phyloP scores from a whole-genome alignment of 805 yeast genomes.

The Ogataea philodendri region DNA sequence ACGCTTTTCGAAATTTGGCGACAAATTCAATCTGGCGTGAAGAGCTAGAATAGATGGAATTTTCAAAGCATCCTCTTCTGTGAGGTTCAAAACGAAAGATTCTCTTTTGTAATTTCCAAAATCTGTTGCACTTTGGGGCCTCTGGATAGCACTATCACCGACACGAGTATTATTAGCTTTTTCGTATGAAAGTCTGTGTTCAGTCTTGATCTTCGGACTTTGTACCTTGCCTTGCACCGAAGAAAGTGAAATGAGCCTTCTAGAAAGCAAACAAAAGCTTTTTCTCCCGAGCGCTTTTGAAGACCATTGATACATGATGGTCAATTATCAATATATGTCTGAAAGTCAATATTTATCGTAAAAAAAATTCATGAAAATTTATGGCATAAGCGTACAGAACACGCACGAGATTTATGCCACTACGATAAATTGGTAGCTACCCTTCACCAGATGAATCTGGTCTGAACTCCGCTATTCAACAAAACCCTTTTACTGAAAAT shows the following conservation, averaged over 20 bases:
- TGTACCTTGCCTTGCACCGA: constrained; percentile 12
- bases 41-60: constrained; percentile 76
- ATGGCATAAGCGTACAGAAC: constrained; percentile 9
- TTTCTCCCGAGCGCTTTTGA: constrained; percentile 1
- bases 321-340: not conserved
- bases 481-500: too few species aligned
- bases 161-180: constrained; percentile 25
- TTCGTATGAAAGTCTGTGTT: constrained; percentile 31
- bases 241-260: constrained; percentile 15
- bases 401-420: constrained; percentile 2
- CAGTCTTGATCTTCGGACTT: constrained; percentile 14
- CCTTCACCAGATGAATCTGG: too few species aligned
- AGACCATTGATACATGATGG: constrained; percentile 2
- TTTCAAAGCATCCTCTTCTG: constrained; percentile 52
- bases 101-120: constrained; percentile 34
- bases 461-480: too few species aligned
- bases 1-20: constrained; percentile 53
- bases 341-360: too few species aligned
- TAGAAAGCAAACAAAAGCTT: not conserved
- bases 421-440: too few species aligned
- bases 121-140: constrained; percentile 27
- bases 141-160: constrained; percentile 13
- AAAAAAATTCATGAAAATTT: constrained; percentile 16
- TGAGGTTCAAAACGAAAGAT: constrained; percentile 31
- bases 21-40: constrained; percentile 71